Base-by-base conservation (phyloP, 805 yeast species). In the Kazachstania martiniae region DNA sequence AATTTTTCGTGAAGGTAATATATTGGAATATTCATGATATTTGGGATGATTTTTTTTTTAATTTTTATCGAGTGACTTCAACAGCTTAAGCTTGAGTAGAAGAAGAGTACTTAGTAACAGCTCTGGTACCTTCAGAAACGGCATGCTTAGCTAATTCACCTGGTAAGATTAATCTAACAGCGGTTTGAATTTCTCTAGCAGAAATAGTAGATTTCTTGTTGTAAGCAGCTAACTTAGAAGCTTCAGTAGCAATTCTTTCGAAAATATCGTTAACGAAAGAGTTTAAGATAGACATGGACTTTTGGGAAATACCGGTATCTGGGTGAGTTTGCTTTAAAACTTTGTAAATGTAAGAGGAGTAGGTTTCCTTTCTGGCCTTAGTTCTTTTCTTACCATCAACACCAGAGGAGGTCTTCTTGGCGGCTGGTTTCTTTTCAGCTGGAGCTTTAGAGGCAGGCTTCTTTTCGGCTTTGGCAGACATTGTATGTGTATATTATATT, bases 91-190 rank as follows among this genome's bases (percentile, higher is more conserved):
- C 66, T 46, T 54, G 58, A 46, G 63, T 55, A 32, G 67, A 58
- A 58, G 94, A 79, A 56, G 94, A 80, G 76, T 84, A 85, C 72
- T 85, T 85, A 65, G 95, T 83, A 56, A 85, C 94, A 63, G 95
- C 94, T 77, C 94, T 83, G 52, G 95, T 85, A 74, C 96, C 96
- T 72, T 87, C 97, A 55, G 94, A 81, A 55, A 86, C 94, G 58
- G 96, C 95, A 70, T 87, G 96, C 75, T 86, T 86, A 52, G 95
- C 95, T 62, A 87, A 75, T 73, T 87, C 96, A 77, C 96, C 96
- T 52, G 97, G 97, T 56, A 87, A 78, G 67, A 87, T 86, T 59
- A 87, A 78, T 77, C 95, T 84, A 49, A 87, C 96, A 51, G 97
- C 96, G 53, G 96, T 87, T 74, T 87, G 96, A 57, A 87, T 87